A percentile compares a stretch with the other conserved stretches of the same genome.
phyloP scores from a whole-genome alignment of 2,329 filamentous ascomycete genomes.

The Lizonia empirigonia region DNA sequence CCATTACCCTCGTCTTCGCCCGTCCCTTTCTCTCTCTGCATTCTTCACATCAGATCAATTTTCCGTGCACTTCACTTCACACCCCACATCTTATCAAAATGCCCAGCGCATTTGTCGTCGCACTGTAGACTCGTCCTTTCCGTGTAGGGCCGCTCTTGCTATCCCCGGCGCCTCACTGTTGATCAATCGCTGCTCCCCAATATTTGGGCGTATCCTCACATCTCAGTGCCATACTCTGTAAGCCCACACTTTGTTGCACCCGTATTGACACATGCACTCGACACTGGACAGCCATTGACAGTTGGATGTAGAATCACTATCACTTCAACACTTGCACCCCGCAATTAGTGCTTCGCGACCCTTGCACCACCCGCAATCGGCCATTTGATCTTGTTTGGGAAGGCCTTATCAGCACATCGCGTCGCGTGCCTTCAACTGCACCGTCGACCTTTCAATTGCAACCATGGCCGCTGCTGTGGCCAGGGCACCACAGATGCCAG shows the following conservation, averaged over 20 bases:
- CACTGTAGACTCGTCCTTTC: slow-evolving; percentile 35
- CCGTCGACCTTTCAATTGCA: slow-evolving; percentile 17
- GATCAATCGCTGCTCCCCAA: slow-evolving; percentile 22
- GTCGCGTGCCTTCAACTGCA: slow-evolving; percentile 39
- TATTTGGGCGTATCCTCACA: background rate
- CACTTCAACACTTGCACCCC: slow-evolving; percentile 15
- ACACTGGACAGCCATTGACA: slow-evolving; percentile 20
- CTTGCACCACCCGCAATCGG: slow-evolving; percentile 13
- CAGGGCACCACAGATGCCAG: slow-evolving; percentile 44
- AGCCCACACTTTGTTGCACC: slow-evolving; percentile 5
- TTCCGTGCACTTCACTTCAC: slow-evolving; percentile 9
- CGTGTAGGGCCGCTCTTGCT: slow-evolving; percentile 20
- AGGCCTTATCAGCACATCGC: slow-evolving; percentile 18
- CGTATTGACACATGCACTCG: slow-evolving; percentile 16
- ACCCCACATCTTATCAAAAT: slow-evolving; percentile 24
- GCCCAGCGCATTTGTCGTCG: slow-evolving; percentile 23
- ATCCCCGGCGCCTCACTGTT: slow-evolving; percentile 7
- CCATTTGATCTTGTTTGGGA: slow-evolving; percentile 10
- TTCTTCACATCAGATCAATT: slow-evolving; percentile 22
- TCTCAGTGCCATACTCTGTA: slow-evolving; percentile 3
- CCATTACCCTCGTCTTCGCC: slow-evolving; percentile 26
- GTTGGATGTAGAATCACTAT: slow-evolving; percentile 1
- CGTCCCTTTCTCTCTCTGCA: slow-evolving; percentile 26
- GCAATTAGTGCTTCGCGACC: slow-evolving; percentile 14
- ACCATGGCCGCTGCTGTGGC: slow-evolving; percentile 53